Conservation (phyloP, 73 alveolate species). For the Paramecium primaurelia region DNA sequence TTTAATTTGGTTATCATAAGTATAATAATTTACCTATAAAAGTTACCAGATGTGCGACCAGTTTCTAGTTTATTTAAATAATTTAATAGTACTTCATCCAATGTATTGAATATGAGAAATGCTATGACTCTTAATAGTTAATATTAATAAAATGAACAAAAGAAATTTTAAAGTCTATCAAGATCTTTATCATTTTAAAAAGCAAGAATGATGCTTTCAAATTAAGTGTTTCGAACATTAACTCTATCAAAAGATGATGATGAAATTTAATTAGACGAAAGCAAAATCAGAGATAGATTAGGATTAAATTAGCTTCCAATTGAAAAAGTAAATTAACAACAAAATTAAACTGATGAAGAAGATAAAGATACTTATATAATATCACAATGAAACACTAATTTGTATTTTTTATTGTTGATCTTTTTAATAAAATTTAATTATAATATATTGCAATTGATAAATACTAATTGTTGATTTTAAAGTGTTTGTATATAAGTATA, state of each 20-base stretch:
- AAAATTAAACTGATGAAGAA: background rate
- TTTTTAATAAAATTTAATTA: no score
- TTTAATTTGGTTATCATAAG: slow-evolving; percentile 46
- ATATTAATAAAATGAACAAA: background rate
- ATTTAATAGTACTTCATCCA: background rate
- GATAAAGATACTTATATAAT: background rate
- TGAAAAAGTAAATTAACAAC: background rate
- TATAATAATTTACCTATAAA: background rate
- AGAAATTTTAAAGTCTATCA: background rate
- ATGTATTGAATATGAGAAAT: background rate
- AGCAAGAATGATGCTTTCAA: background rate
- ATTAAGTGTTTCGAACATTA: background rate
- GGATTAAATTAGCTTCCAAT: background rate
- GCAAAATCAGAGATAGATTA: background rate
- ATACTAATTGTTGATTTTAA: no score
- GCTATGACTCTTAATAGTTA: background rate
- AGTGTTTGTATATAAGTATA: no score
- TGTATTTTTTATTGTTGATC: background rate
- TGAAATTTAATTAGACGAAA: background rate
- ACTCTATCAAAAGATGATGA: background rate
- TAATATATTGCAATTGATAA: no score
- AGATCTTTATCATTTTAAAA: background rate
- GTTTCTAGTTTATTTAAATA: background rate
- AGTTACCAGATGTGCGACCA: slow-evolving; percentile 30
- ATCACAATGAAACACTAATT: background rate